Percentiles rank a stretch among this genome's conserved stretches.
phyloP scores from a whole-genome alignment of 345 rosid genomes.

The Eucalyptus curtisii region DNA sequence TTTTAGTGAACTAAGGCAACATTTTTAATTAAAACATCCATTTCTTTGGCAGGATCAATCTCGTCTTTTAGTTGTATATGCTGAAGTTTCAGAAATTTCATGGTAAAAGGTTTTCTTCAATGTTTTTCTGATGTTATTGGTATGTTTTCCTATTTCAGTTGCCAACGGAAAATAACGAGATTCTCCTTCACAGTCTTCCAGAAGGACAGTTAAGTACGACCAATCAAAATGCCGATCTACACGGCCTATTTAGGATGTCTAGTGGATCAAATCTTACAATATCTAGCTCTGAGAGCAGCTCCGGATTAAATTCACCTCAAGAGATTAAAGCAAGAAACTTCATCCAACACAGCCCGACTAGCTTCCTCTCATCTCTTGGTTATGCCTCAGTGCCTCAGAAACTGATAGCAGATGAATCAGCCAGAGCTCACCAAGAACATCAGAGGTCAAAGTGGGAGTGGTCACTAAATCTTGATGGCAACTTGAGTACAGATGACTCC shows the following conservation, averaged over 20 bases:
- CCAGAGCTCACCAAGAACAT: constrained; percentile 2
- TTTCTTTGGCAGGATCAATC: not conserved
- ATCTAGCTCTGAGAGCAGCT: constrained; percentile 27
- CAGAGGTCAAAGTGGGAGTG: constrained; percentile 20
- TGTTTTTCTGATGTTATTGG: not conserved
- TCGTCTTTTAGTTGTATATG: not conserved
- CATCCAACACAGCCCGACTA: not conserved
- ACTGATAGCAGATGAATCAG: not conserved
- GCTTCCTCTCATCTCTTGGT: constrained; percentile 3
- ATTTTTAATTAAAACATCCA: not conserved
- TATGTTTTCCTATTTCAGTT: not conserved
- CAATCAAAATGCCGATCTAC: not conserved
- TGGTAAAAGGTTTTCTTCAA: not conserved
- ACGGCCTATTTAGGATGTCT: constrained; percentile 3
- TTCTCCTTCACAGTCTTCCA: not conserved
- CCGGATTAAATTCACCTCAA: constrained; percentile 17
- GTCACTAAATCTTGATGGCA: constrained; percentile 12
- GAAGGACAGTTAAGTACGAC: not conserved
- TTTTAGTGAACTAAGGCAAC: not conserved
- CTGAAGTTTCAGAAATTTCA: not conserved
- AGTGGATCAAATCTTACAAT: constrained; percentile 27
- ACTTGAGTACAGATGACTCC: not conserved
- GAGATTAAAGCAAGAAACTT: constrained; percentile 7
- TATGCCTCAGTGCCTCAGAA: not conserved
- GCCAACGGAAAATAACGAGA: not conserved